Evolutionary conservation across 176 grass and related monocot genomes (phyloP).

Genomic region (Hyparrhenia diplandra): DNA sequence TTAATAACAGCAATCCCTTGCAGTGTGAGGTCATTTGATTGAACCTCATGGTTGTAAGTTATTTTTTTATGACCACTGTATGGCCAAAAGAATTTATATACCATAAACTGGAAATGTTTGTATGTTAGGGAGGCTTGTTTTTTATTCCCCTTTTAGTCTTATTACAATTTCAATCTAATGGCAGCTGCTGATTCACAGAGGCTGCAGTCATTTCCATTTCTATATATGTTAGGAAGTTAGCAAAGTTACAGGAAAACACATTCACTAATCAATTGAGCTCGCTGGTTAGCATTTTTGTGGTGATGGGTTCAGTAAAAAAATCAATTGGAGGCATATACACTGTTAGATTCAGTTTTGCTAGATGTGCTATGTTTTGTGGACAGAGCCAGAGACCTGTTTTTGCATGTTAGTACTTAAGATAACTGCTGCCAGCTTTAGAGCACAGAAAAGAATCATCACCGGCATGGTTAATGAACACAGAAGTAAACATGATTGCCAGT

Average conservation of each 20-base stretch:
- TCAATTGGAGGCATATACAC: conserved; percentile 7
- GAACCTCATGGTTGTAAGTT: not conserved
- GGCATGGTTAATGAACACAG: conserved; percentile 22
- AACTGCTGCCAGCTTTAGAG: conserved; percentile 24
- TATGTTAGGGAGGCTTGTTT: not conserved
- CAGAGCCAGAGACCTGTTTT: conserved; percentile 19
- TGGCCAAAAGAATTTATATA: not conserved
- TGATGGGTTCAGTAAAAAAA: conserved; percentile 23
- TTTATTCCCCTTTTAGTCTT: not conserved
- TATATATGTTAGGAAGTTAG: conserved; percentile 28
- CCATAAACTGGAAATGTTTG: not conserved
- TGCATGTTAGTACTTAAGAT: conserved; percentile 23
- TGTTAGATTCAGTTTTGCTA: conserved; percentile 27
- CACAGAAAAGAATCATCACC: conserved; percentile 27
- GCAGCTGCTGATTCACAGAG: conserved; percentile 31
- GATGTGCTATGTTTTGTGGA: conserved; percentile 21
- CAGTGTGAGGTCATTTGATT: not conserved
- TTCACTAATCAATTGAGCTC: conserved; percentile 24
- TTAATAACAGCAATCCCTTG: not conserved
- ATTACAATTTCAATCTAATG: conserved; percentile 28
- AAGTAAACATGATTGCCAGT: conserved; percentile 8
- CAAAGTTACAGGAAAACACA: conserved; percentile 33
- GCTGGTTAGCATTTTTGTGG: conserved; percentile 27
- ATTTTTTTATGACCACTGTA: not conserved
- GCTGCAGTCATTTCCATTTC: conserved; percentile 4